These are phyloP conservation scores for Aureobasidium namibiae DNA, from an alignment of 2,329 filamentous ascomycete genomes.

Conservation along the genomic window DNA sequence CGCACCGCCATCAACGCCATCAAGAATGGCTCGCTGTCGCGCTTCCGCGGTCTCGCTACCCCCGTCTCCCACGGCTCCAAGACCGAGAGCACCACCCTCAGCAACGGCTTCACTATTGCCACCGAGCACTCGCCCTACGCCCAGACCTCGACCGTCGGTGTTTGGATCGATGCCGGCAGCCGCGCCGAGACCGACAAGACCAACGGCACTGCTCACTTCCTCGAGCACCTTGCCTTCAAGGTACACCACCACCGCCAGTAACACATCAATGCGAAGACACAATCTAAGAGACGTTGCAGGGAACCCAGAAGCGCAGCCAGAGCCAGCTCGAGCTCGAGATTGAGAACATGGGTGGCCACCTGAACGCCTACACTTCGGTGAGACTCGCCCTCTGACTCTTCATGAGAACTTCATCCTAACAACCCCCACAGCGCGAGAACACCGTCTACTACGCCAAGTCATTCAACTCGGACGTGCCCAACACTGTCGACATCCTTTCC, in stretches of 20 bases:
- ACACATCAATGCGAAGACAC: constrained; percentile 10
- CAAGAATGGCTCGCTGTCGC: constrained; percentile 55
- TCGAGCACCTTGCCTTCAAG: constrained; percentile 99
- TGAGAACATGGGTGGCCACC: constrained; percentile 98
- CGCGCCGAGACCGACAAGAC: constrained; percentile 96
- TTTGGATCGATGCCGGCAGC: constrained; percentile 99
- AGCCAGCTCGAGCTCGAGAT: constrained; percentile 98
- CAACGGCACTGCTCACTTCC: constrained; percentile 98
- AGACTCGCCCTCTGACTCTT: constrained; percentile 26
- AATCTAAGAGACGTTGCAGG: constrained; percentile 42
- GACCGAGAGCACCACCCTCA: constrained; percentile 92
- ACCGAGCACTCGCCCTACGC: constrained; percentile 97
- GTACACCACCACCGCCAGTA: constrained; percentile 40
- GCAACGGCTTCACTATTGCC: constrained; percentile 96
- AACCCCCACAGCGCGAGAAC: constrained; percentile 67
- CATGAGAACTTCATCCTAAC: background rate
- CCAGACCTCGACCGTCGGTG: constrained; percentile 94
- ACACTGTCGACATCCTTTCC: constrained; percentile 94
- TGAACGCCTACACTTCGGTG: constrained; percentile 99
- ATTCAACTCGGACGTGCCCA: constrained; percentile 95
- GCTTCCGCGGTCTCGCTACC: constrained; percentile 82
- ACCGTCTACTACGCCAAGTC: constrained; percentile 99
- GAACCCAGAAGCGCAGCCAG: constrained; percentile 88
- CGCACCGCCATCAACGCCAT: constrained; percentile 73
- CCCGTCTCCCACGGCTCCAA: constrained; percentile 66